Conservation (phyloP, 257 asterid species). For the Lycium barbarum region DNA sequence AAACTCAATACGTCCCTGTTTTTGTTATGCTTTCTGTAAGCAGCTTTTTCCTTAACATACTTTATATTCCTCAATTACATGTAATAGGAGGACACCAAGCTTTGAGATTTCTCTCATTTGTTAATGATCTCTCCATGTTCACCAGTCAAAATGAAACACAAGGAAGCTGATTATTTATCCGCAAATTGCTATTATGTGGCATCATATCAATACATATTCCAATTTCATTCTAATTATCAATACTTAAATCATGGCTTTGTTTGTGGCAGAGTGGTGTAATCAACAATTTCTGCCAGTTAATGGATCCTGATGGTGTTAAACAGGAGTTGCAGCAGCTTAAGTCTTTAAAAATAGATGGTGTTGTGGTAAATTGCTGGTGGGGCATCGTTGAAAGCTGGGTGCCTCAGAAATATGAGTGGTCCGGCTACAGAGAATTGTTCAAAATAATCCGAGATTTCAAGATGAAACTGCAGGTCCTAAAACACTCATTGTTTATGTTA, state of each 20-base stretch:
- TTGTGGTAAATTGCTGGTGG: slow-evolving; percentile 79
- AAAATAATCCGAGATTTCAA: slow-evolving; percentile 62
- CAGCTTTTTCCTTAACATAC: slow-evolving; percentile 32
- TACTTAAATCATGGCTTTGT: slow-evolving; percentile 29
- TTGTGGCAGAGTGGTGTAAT: slow-evolving; percentile 64
- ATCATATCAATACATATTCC: slow-evolving; percentile 19
- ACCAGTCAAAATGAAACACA: not conserved
- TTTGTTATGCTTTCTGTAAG: slow-evolving; percentile 71
- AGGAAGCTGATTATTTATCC: not conserved
- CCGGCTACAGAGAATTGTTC: slow-evolving; percentile 69
- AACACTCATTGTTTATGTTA: not conserved
- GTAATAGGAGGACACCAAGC: not conserved
- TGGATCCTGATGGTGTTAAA: slow-evolving; percentile 70
- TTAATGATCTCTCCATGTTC: not conserved
- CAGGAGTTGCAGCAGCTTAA: slow-evolving; percentile 64
- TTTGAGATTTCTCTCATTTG: slow-evolving; percentile 14
- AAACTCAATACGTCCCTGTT: slow-evolving; percentile 65
- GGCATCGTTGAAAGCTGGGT: slow-evolving; percentile 74
- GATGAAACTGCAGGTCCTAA: slow-evolving; percentile 71
- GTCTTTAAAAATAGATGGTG: slow-evolving; percentile 64
- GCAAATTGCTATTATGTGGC: not conserved
- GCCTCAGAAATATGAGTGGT: slow-evolving; percentile 74
- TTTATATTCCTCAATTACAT: slow-evolving; percentile 15
- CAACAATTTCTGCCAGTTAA: slow-evolving; percentile 73
- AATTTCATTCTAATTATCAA: slow-evolving; percentile 26